These are phyloP conservation scores for Paramecium octaurelia DNA, from an alignment of 73 alveolate species.

Conservation along the genomic window DNA sequence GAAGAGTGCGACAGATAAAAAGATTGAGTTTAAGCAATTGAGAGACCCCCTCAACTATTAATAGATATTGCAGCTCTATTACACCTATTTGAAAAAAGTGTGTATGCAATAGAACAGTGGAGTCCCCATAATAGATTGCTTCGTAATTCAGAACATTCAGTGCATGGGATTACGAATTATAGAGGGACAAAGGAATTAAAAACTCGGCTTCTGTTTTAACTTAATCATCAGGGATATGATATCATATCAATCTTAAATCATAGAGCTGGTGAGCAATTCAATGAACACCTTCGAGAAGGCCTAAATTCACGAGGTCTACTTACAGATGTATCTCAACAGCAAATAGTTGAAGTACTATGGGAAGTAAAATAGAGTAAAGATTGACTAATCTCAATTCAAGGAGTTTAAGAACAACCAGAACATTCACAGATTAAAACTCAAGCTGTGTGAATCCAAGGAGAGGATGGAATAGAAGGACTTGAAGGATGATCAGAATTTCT, in stretches of 20 bases:
- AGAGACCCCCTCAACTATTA: conserved; percentile 30
- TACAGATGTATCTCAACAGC: neutral
- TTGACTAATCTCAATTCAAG: neutral
- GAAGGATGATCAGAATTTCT: neutral
- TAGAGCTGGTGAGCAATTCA: neutral
- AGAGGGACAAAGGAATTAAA: neutral
- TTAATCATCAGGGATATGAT: neutral
- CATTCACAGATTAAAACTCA: neutral
- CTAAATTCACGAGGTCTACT: neutral
- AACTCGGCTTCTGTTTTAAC: neutral
- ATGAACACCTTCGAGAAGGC: neutral
- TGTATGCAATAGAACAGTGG: neutral
- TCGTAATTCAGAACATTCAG: neutral
- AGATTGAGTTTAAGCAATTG: neutral
- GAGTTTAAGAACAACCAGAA: neutral
- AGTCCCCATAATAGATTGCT: neutral
- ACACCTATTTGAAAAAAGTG: neutral
- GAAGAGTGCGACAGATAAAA: neutral
- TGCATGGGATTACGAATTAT: neutral
- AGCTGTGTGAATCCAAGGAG: neutral
- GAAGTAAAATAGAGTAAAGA: neutral
- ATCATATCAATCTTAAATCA: neutral
- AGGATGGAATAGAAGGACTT: neutral
- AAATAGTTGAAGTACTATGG: conserved; percentile 4
- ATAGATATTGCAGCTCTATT: conserved; percentile 6